Percentiles rank a stretch among this genome's conserved stretches.
Evolutionary conservation across 2,329 filamentous ascomycete species (phyloP).

Genomic region (Bimuria novae-zelandiae): DNA sequence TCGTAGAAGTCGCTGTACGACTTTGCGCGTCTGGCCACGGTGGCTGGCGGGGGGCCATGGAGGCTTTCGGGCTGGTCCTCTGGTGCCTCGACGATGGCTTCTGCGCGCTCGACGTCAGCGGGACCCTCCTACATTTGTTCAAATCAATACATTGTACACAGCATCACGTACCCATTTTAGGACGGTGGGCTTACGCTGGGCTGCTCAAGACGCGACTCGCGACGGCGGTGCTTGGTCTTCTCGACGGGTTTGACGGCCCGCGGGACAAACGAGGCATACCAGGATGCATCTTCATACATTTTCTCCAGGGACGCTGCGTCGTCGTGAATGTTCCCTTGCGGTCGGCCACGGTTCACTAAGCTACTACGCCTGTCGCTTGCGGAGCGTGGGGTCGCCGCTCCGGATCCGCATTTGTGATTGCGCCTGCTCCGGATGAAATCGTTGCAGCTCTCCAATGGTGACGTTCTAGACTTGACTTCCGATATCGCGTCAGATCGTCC

Average conservation of each 20-base stretch:
- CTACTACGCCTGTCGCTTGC: not conserved
- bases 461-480: not conserved
- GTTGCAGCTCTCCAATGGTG: conserved; percentile 13
- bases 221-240: conserved; percentile 63
- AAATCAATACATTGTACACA: conserved; percentile 49
- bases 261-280: conserved; percentile 75
- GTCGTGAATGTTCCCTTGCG: conserved; percentile 6
- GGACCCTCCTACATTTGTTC: conserved; percentile 57
- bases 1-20: conserved; percentile 81
- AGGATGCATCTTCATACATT: conserved; percentile 79
- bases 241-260: conserved; percentile 60
- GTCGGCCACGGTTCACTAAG: not conserved
- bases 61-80: conserved; percentile 60
- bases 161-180: conserved; percentile 41
- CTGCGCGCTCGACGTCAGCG: conserved; percentile 57
- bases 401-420: conserved; percentile 1
- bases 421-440: conserved; percentile 12
- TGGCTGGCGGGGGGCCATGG: conserved; percentile 68
- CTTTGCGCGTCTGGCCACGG: conserved; percentile 67
- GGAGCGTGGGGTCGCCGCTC: conserved; percentile 14
- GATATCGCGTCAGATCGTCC: not conserved
- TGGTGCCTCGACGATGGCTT: conserved; percentile 61
- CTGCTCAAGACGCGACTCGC: conserved; percentile 68
- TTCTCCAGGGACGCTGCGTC: not conserved
- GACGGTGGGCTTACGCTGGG: conserved; percentile 51